These are phyloP conservation scores for Chlamydomonas incerta DNA, from an alignment of 139 green algal species.

Conservation along the genomic window DNA sequence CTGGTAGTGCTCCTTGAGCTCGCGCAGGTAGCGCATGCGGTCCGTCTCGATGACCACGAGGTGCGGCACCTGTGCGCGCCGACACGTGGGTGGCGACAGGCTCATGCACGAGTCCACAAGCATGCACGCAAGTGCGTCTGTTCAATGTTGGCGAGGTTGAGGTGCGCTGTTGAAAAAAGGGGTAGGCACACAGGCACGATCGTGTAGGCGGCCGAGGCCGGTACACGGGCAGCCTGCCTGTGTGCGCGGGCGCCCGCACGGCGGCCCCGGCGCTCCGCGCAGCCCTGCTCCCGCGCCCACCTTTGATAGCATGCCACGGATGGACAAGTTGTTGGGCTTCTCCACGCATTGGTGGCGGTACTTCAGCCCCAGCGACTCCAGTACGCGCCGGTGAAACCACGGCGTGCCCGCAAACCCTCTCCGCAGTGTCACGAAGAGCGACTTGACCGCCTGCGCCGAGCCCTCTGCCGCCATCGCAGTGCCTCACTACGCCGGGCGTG, in stretches of 20 bases:
- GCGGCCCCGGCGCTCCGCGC: too few species aligned
- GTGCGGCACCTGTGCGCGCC: slow-evolving; percentile 53
- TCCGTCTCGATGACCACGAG: slow-evolving; percentile 59
- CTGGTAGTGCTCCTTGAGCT: slow-evolving; percentile 45
- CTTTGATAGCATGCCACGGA: slow-evolving; percentile 64
- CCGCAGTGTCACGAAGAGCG: slow-evolving; percentile 66
- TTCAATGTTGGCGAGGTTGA: too few species aligned
- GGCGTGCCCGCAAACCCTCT: slow-evolving; percentile 60
- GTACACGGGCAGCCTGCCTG: too few species aligned
- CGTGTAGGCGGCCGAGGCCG: too few species aligned
- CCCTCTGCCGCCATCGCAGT: background rate
- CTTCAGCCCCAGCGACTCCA: slow-evolving; percentile 54
- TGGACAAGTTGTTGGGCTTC: slow-evolving; percentile 64
- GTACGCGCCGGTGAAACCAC: slow-evolving; percentile 57
- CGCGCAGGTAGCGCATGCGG: slow-evolving; percentile 52
- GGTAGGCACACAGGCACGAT: too few species aligned
- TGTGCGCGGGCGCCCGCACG: too few species aligned
- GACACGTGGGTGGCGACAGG: too few species aligned
- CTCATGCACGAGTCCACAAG: too few species aligned
- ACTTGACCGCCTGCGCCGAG: slow-evolving; percentile 35
- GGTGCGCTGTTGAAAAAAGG: too few species aligned
- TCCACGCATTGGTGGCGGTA: slow-evolving; percentile 58
- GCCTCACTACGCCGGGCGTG: too few species aligned
- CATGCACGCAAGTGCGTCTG: too few species aligned
- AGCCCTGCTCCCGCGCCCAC: too few species aligned